These are phyloP conservation scores for Epichloe scottii DNA, from an alignment of 2,329 filamentous ascomycete genomes.

Conservation along the genomic window DNA sequence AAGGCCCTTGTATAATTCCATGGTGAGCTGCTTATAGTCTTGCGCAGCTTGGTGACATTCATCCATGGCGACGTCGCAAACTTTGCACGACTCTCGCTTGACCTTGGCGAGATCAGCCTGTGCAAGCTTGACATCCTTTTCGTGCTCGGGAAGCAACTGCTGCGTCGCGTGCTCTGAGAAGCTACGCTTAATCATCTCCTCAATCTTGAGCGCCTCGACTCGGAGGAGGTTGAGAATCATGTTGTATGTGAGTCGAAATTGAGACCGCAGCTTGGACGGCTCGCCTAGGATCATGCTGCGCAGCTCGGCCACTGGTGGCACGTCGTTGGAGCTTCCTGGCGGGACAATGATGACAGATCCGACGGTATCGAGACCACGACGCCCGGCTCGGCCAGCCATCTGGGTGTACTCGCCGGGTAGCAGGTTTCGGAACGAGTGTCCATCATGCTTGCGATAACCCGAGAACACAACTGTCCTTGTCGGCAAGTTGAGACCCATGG, in stretches of 20 bases:
- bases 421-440: constrained; percentile 79
- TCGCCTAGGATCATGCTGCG: constrained; percentile 93
- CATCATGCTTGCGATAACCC: constrained; percentile 92
- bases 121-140: constrained; percentile 84
- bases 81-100: constrained; percentile 69
- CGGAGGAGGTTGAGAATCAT: constrained; percentile 96
- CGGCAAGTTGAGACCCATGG: constrained; percentile 93
- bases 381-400: constrained; percentile 91
- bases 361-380: constrained; percentile 82
- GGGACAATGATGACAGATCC: constrained; percentile 92
- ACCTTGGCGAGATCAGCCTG: constrained; percentile 86
- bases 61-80: constrained; percentile 72
- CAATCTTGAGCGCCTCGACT: constrained; percentile 93
- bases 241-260: constrained; percentile 96
- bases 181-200: constrained; percentile 99
- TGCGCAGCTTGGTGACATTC: constrained; percentile 71
- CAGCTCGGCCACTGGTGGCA: constrained; percentile 70
- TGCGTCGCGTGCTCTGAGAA: constrained; percentile 98
- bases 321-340: constrained; percentile 66
- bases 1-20: constrained; percentile 65
- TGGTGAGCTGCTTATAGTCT: constrained; percentile 66
- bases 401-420: constrained; percentile 95
- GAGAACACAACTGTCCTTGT: constrained; percentile 97
- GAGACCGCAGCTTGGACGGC: constrained; percentile 86
- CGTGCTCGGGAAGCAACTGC: constrained; percentile 83